phyloP scores from a whole-genome alignment of 208 protist species.

The Chromosphaera perkinsii region DNA sequence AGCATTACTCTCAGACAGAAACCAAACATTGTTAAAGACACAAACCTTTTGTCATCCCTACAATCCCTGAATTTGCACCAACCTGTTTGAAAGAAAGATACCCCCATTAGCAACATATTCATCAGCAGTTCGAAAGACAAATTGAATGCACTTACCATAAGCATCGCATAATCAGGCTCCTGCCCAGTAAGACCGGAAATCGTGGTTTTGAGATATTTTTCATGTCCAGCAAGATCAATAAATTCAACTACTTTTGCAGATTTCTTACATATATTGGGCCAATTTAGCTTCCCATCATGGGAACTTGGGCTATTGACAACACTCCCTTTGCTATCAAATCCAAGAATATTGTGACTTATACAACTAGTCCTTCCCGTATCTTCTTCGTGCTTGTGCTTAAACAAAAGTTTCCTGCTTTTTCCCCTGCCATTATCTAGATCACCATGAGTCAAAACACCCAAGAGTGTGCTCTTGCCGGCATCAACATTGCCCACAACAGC shows the following conservation, averaged over 20 bases:
- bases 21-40: neutral
- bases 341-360: slow-evolving; percentile 87
- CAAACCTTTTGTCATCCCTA: slow-evolving; percentile 51
- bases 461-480: slow-evolving; percentile 30
- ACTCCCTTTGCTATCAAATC: slow-evolving; percentile 76
- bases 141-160: slow-evolving; percentile 28
- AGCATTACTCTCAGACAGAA: slow-evolving; percentile 1
- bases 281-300: neutral
- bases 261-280: slow-evolving; percentile 53
- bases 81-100: too few species aligned
- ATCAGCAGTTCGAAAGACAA: too few species aligned
- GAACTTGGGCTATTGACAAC: neutral
- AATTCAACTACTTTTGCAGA: slow-evolving; percentile 87
- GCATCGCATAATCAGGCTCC: slow-evolving; percentile 84
- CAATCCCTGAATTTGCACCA: slow-evolving; percentile 61
- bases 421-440: slow-evolving; percentile 56
- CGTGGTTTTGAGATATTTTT: slow-evolving; percentile 94
- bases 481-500: neutral
- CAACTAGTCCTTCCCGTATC: slow-evolving; percentile 85
- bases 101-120: too few species aligned
- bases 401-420: slow-evolving; percentile 41
- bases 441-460: slow-evolving; percentile 49
- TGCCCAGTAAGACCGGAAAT: slow-evolving; percentile 90
- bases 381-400: slow-evolving; percentile 84
- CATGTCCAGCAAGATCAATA: slow-evolving; percentile 93